Base-by-base conservation (phyloP, 192 early-diverging fungal genomes). In the Polychytrium aggregatum region DNA sequence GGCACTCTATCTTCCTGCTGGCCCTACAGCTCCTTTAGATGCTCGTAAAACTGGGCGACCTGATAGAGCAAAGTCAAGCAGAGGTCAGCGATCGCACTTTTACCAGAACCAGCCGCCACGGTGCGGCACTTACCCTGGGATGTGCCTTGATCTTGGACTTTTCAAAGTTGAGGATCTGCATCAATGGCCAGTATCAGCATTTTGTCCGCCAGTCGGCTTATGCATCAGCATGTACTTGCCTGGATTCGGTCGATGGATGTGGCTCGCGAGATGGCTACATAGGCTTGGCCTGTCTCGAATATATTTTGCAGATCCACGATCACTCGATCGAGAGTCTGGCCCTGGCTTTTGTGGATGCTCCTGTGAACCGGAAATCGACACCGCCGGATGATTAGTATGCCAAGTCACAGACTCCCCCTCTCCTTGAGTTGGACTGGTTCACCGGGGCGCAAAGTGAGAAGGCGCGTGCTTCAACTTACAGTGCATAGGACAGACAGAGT, bases 321-420 rank as follows among this genome's bases (percentile, higher is more conserved):
- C 17, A 72, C 56, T 2, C 41, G 40, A 14, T 62, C 35, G 2
- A 76, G 36, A n/a, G 68, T 69, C 45, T 71, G 68, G 8, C 73
- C 73, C 59, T 76, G 73, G 22, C 56, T 57, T 35, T 76, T 76
- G 53, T 76, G 73, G 27, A 76, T 72, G 31, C 52, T 64, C 53
- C 65, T 68, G 49, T 28, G 55, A 49, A 30, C 24, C 14, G 20
- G 22, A 18, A n/a, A 33, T 50, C 11, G n/a, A n/a, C n/a, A n/a
- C n/a, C n/a, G n/a, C n/a, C n/a, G n/a, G n/a, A n/a, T n/a, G n/a
- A n/a, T n/a, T n/a, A n/a, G n/a, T n/a, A n/a, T n/a, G n/a, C n/a
- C n/a, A n/a, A n/a, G n/a, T n/a, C n/a, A n/a, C n/a, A n/a, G n/a
- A n/a, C n/a, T n/a, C n/a, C n/a, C n/a, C n/a, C n/a, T n/a, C n/a